These are phyloP conservation scores for Pouteria glomerata DNA, from an alignment of 148 eudicot species.

Conservation along the genomic window DNA sequence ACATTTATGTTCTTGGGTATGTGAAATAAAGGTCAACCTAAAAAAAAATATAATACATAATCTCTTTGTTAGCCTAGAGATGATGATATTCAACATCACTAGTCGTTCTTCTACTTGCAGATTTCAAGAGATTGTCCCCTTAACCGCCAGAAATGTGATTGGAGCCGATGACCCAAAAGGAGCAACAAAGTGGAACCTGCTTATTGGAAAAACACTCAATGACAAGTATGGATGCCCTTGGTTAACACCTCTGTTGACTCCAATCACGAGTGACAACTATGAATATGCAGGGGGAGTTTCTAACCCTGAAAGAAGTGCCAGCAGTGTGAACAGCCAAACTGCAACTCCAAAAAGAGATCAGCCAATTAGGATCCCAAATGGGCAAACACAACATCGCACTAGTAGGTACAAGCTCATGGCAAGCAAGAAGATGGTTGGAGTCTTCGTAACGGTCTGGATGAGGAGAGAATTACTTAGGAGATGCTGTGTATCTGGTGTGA, in stretches of 20 bases:
- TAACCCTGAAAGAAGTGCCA: slow-evolving; percentile 14
- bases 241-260: slow-evolving; percentile 51
- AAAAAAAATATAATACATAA: background rate
- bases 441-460: slow-evolving; percentile 61
- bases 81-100: background rate
- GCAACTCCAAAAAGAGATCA: slow-evolving; percentile 31
- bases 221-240: slow-evolving; percentile 73
- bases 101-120: slow-evolving; percentile 20
- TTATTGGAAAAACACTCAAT: slow-evolving; percentile 72
- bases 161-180: slow-evolving; percentile 53
- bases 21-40: background rate
- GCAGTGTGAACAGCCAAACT: slow-evolving; percentile 8
- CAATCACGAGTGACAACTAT: slow-evolving; percentile 39
- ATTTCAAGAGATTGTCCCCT: slow-evolving; percentile 62
- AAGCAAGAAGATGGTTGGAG: slow-evolving; percentile 76
- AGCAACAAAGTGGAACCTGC: slow-evolving; percentile 51
- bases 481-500: slow-evolving; percentile 38
- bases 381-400: slow-evolving; percentile 15
- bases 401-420: slow-evolving; percentile 52
- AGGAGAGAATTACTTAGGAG: slow-evolving; percentile 37
- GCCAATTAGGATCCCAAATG: no score
- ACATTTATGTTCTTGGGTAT: slow-evolving; percentile 64
- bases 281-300: slow-evolving; percentile 14
- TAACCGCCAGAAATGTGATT: slow-evolving; percentile 40
- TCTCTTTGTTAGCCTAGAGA: background rate